These are phyloP conservation scores for Vigna radiata DNA, from an alignment of 306 rosid genomes.

Conservation along the genomic window DNA sequence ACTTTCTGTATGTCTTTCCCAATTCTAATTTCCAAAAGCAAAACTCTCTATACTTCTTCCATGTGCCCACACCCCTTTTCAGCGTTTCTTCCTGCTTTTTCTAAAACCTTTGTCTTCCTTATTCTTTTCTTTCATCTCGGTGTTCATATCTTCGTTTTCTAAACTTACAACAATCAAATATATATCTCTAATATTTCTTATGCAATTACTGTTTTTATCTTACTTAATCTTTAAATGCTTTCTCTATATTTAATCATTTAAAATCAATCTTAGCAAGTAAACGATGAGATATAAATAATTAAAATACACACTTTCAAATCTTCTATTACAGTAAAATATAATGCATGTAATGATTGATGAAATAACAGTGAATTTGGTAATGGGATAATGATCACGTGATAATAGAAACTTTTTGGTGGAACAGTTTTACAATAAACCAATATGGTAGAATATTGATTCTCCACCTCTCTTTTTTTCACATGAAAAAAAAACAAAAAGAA, in stretches of 20 bases:
- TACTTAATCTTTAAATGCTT: no score
- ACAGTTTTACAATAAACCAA: constrained; percentile 27
- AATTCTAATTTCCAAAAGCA: constrained; percentile 43
- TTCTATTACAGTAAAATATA: no score
- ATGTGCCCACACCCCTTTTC: constrained; percentile 50
- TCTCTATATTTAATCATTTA: no score
- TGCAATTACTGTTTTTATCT: no score
- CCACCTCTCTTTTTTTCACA: constrained; percentile 42
- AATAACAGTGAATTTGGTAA: background rate
- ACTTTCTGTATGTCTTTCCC: constrained; percentile 50
- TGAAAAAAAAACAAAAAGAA: constrained; percentile 50
- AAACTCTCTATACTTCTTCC: background rate
- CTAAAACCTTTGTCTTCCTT: background rate
- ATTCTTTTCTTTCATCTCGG: background rate
- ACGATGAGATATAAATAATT: no score
- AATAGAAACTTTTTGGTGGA: constrained; percentile 3
- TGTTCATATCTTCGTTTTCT: background rate
- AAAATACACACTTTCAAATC: no score
- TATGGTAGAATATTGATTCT: constrained; percentile 39
- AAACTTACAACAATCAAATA: no score
- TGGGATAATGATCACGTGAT: background rate
- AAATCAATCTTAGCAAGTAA: no score
- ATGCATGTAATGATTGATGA: no score
- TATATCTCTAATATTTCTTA: no score
- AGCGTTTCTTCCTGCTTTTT: constrained; percentile 29